Percentiles rank a stretch among this genome's conserved stretches.
These are phyloP conservation scores for Auricularia auricula-judae DNA, from an alignment of 768 basidiomycete species.

Conservation along the genomic window DNA sequence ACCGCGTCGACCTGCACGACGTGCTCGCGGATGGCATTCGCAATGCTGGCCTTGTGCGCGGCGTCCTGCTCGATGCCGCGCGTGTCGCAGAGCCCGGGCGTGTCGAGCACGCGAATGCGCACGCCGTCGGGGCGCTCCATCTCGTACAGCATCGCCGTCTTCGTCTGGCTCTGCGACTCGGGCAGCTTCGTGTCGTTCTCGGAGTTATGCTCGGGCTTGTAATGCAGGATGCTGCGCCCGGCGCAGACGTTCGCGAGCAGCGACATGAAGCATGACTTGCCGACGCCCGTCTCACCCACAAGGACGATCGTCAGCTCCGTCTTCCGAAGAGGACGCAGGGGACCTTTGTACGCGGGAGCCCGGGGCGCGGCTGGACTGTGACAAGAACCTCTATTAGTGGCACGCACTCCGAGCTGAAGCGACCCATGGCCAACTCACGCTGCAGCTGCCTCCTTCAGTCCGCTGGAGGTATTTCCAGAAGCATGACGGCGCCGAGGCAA, in stretches of 20 bases:
- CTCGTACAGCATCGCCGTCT: slow-evolving; percentile 4
- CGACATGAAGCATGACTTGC: slow-evolving; percentile 88
- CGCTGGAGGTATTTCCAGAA: too few relatives aligned
- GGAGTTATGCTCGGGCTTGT: background rate
- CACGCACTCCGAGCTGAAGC: too few relatives aligned
- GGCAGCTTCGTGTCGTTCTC: background rate
- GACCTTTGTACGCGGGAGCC: background rate
- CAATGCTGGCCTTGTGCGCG: slow-evolving; percentile 17
- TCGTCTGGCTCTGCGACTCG: slow-evolving; percentile 4
- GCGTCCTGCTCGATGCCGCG: slow-evolving; percentile 18
- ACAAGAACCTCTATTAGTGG: too few relatives aligned
- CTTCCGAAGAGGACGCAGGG: background rate
- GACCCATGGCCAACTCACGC: too few relatives aligned
- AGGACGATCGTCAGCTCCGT: background rate
- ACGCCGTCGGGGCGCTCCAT: slow-evolving; percentile 3
- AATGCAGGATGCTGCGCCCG: background rate
- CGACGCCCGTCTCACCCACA: slow-evolving; percentile 42
- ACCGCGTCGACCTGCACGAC: slow-evolving; percentile 16
- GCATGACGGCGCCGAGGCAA: too few relatives aligned
- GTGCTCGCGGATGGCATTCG: slow-evolving; percentile 13
- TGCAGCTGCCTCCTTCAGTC: too few relatives aligned
- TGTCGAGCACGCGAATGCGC: slow-evolving; percentile 17
- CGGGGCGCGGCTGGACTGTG: too few relatives aligned
- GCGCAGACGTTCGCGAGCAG: slow-evolving; percentile 45
- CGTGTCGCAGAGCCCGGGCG: slow-evolving; percentile 21